Conservation (phyloP, 164 flowering plant species). For the Protea cynaroides region DNA sequence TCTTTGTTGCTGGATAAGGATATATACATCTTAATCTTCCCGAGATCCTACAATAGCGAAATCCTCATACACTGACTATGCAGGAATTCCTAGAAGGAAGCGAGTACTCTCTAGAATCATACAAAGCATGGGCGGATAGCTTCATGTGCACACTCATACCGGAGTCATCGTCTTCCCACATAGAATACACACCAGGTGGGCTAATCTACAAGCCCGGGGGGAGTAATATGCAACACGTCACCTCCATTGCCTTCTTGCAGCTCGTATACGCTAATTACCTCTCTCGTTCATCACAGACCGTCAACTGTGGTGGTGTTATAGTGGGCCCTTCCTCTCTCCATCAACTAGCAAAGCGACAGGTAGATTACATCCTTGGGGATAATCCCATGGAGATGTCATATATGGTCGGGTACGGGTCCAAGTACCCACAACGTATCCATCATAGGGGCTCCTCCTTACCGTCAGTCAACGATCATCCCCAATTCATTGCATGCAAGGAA, state of each 20-base stretch:
- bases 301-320: slow-evolving; percentile 53
- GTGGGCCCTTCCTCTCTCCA: slow-evolving; percentile 54
- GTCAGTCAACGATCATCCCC: slow-evolving; percentile 64
- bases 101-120: slow-evolving; percentile 49
- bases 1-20: no score
- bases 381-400: slow-evolving; percentile 82
- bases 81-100: slow-evolving; percentile 82
- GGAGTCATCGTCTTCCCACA: slow-evolving; percentile 67
- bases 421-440: slow-evolving; percentile 72
- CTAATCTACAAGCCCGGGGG: slow-evolving; percentile 90
- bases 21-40: no score
- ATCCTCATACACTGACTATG: no score
- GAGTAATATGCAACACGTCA: slow-evolving; percentile 86
- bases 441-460: slow-evolving; percentile 92
- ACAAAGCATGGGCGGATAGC: slow-evolving; percentile 81
- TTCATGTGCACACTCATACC: slow-evolving; percentile 90
- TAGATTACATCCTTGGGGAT: slow-evolving; percentile 77
- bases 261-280: slow-evolving; percentile 77
- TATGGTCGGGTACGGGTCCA: slow-evolving; percentile 78
- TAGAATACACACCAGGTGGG: slow-evolving; percentile 82
- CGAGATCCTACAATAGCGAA: no score
- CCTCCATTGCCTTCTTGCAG: slow-evolving; percentile 84
- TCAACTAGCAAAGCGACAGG: slow-evolving; percentile 49
- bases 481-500: slow-evolving; percentile 62
- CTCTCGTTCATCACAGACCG: slow-evolving; percentile 42